Evolutionary conservation across 1,139 yeast species (phyloP), one percentile per base, ranked within the genome.

Genomic region (Magnusiomyces suaveolens): DNA sequence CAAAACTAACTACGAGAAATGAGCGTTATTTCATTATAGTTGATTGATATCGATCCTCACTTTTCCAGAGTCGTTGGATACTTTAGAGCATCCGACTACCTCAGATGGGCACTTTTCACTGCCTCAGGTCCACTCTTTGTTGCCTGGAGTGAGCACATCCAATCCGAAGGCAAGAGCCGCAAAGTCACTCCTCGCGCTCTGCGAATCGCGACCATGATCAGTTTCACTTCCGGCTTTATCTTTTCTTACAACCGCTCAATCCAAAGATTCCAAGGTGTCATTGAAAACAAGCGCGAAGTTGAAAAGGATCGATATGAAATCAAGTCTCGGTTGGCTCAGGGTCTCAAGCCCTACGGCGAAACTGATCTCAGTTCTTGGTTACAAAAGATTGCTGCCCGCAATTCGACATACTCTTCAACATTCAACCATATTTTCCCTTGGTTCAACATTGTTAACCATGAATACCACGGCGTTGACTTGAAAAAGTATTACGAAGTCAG

Each of bases 401-500:
- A 86, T 75, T 84, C 95, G 25, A 86, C 83, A 63, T 83, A 82
- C 67, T 81, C 95, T 8, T 82, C 81, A 64, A 70, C 80, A 57
- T 72, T 77, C 56, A 67, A 83, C 64, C 81, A 83, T 55, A 67
- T 85, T 60, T 71, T 87, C 64, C 95, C 95, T 43, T 84, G 90
- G 89, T 86, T 87, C 75, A 87, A 87, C 72, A 73, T 85, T 60
- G 89, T 83, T 52, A 73, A 82, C 66, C 96, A 87, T 70, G 89
- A 87, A 63, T 84, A 82, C 72, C 96, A 87, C 69, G 95, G 94
- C 41, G 83, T 85, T 56, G 84, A 83, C 66, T 74, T 84, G 57
- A 74, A 77, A 62, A 83, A 80, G 67, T 84, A 84, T 69, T 83
- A 83, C 68, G 87, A 81, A 69, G 78, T 76, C 53, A 75, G 90